phyloP scores from a whole-genome alignment of 2,329 filamentous ascomycete genomes.

The Amesomyces nigricolor region DNA sequence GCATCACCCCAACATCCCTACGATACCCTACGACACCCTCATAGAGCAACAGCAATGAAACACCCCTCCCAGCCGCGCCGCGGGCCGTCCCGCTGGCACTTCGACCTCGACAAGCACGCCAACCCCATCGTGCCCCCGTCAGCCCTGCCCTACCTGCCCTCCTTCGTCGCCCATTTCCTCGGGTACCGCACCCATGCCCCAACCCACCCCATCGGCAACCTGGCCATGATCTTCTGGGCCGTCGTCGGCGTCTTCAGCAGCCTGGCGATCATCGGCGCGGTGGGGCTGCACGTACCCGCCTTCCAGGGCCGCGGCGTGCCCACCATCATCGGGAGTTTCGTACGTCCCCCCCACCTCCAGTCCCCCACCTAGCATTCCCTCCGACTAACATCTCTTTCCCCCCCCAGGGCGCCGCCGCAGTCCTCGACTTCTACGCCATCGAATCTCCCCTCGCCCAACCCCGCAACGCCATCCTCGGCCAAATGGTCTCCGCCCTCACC shows the following conservation, averaged over 20 bases:
- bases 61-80: neutral
- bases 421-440: conserved; percentile 68
- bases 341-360: conserved; percentile 39
- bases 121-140: conserved; percentile 65
- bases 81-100: conserved; percentile 39
- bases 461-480: conserved; percentile 62
- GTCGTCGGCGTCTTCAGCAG: conserved; percentile 60
- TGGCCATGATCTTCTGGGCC: conserved; percentile 56
- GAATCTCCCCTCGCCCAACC: conserved; percentile 69
- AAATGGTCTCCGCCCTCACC: conserved; percentile 55
- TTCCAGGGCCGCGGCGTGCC: conserved; percentile 51
- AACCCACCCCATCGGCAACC: conserved; percentile 45
- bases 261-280: conserved; percentile 53
- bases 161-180: conserved; percentile 61
- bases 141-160: conserved; percentile 58
- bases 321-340: conserved; percentile 64
- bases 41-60: conserved; percentile 3
- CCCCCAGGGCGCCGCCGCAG: conserved; percentile 63
- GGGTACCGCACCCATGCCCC: conserved; percentile 48
- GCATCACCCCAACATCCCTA: too few relatives aligned
- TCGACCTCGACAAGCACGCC: conserved; percentile 73
- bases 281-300: conserved; percentile 48
- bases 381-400: neutral
- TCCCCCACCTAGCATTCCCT: conserved; percentile 8
- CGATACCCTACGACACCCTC: neutral